A percentile compares a stretch with the other conserved stretches of the same genome.
Evolutionary conservation across 2,329 filamentous ascomycete genomes (phyloP).

Genomic region (Aspergillus amoenus): DNA sequence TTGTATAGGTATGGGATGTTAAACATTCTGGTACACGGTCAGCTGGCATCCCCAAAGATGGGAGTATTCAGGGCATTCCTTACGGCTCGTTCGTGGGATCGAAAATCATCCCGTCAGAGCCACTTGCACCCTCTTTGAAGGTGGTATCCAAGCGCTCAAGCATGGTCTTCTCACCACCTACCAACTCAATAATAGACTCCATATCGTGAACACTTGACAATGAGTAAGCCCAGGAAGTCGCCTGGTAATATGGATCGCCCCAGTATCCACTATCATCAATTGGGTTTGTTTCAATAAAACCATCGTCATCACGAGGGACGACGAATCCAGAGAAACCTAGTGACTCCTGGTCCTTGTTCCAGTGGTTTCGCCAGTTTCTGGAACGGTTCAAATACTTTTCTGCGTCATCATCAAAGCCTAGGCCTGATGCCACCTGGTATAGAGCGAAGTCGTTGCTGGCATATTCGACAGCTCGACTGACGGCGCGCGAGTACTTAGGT

Average conservation of each 20-base stretch:
- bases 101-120: constrained; percentile 56
- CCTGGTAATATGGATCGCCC: constrained; percentile 62
- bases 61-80: constrained; percentile 17
- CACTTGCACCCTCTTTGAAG: constrained; percentile 44
- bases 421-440: constrained; percentile 62
- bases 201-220: constrained; percentile 70
- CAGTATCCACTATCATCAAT: constrained; percentile 63
- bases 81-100: constrained; percentile 67
- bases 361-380: constrained; percentile 70
- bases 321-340: constrained; percentile 66
- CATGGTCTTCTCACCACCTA: constrained; percentile 50
- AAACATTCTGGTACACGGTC: constrained; percentile 46
- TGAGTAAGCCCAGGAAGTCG: constrained; percentile 63
- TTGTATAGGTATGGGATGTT: constrained; percentile 69
- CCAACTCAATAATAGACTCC: constrained; percentile 51
- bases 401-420: constrained; percentile 53
- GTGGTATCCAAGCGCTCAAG: constrained; percentile 56
- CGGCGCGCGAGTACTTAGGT: constrained; percentile 59
- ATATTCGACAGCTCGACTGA: constrained; percentile 67
- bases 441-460: constrained; percentile 68
- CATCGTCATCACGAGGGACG: constrained; percentile 56
- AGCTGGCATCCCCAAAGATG: not conserved
- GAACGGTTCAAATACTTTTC: constrained; percentile 62
- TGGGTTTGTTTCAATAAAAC: constrained; percentile 52
- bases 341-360: constrained; percentile 59